phyloP scores from a whole-genome alignment of 768 basidiomycete genomes.

The Pluteus cervinus region DNA sequence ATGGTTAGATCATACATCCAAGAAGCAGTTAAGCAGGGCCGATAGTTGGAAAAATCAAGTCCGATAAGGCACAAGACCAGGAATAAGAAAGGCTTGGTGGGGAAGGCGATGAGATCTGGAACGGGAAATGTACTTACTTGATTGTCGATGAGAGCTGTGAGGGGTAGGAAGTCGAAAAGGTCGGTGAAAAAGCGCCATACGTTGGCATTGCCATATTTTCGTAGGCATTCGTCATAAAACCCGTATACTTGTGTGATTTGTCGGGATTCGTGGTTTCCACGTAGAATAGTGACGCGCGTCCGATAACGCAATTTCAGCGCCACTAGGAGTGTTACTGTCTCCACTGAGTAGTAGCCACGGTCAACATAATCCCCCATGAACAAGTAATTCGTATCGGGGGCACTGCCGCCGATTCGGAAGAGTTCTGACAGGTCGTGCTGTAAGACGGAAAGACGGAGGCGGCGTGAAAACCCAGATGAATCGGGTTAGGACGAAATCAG shows the following conservation, averaged over 20 bases:
- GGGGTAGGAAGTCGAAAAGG: slow-evolving; percentile 94
- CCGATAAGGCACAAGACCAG: slow-evolving; percentile 5
- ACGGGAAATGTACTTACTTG: slow-evolving; percentile 64
- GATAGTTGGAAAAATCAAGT: slow-evolving; percentile 8
- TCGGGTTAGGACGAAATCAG: not conserved
- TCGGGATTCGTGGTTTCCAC: slow-evolving; percentile 97
- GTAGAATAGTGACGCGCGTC: slow-evolving; percentile 94
- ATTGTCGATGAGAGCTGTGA: slow-evolving; percentile 97
- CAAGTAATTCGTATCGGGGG: slow-evolving; percentile 98
- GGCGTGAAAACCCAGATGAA: slow-evolving; percentile 8
- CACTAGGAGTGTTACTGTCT: slow-evolving; percentile 96
- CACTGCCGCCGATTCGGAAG: slow-evolving; percentile 97
- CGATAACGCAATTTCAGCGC: slow-evolving; percentile 97
- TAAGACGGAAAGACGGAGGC: slow-evolving; percentile 12
- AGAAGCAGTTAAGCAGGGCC: slow-evolving; percentile 9
- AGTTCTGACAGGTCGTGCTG: slow-evolving; percentile 99
- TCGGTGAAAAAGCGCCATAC: slow-evolving; percentile 99
- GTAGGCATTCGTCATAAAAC: slow-evolving; percentile 98
- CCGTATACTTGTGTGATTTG: slow-evolving; percentile 99
- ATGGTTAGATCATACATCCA: slow-evolving; percentile 9
- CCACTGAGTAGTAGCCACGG: slow-evolving; percentile 98
- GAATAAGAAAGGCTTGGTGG: slow-evolving; percentile 3
- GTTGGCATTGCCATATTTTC: slow-evolving; percentile 99
- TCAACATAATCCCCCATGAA: slow-evolving; percentile 99
- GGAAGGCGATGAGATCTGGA: slow-evolving; percentile 3